Evolutionary conservation across 176 grass and related monocot species (phyloP).

Genomic region (Guadua angustifolia): DNA sequence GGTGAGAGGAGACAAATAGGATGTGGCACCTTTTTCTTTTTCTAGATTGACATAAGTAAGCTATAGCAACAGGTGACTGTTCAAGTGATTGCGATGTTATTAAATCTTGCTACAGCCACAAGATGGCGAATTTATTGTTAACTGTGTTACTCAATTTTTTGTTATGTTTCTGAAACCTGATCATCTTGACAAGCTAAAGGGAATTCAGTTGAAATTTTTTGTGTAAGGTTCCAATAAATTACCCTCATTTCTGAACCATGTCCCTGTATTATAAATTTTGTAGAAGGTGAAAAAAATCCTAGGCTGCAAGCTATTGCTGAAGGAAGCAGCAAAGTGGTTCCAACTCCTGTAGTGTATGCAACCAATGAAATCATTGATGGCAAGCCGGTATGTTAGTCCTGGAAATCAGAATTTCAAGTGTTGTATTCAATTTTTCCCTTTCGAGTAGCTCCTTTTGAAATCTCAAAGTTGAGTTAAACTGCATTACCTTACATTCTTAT

Average conservation of each 20-base stretch:
- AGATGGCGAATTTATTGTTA: not conserved
- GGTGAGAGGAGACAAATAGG: not conserved
- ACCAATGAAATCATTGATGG: constrained; percentile 71
- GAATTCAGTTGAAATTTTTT: not conserved
- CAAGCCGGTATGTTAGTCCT: constrained; percentile 46
- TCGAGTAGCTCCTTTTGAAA: constrained; percentile 19
- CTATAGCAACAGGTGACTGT: not conserved
- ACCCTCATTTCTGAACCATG: constrained; percentile 2
- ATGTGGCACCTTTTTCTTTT: not conserved
- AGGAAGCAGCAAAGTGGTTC: constrained; percentile 48
- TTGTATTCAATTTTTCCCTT: not conserved
- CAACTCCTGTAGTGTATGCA: constrained; percentile 55
- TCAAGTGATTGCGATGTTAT: not conserved
- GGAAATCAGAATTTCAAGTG: not conserved
- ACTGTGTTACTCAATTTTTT: not conserved
- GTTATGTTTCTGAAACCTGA: constrained; percentile 15
- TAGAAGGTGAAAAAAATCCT: constrained; percentile 38
- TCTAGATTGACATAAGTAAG: constrained; percentile 21
- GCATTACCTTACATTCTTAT: constrained; percentile 15
- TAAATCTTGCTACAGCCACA: constrained; percentile 11
- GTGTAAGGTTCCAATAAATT: not conserved
- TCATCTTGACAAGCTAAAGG: not conserved
- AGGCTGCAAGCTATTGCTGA: constrained; percentile 25
- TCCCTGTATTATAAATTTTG: constrained; percentile 20
- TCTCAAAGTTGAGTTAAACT: not conserved